Percentiles rank a stretch among this genome's conserved stretches.
Conservation (phyloP, 805 yeast species). For the Saturnispora besseyi region DNA sequence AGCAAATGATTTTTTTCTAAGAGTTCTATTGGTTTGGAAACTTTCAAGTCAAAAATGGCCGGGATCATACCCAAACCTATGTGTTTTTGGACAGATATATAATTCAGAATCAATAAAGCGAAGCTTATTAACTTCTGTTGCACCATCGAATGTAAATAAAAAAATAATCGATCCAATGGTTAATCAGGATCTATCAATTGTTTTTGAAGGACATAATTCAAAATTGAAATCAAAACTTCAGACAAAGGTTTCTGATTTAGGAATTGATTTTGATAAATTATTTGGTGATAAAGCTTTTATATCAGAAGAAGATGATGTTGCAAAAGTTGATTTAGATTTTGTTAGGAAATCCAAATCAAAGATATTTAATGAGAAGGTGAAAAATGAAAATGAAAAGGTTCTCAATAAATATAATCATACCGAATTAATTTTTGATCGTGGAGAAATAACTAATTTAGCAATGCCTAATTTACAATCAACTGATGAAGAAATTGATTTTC, state of each 20-base stretch:
- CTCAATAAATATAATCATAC: neutral
- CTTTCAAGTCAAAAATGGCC: conserved; percentile 43
- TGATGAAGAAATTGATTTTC: neutral
- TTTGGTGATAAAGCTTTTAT: conserved; percentile 21
- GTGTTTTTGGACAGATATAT: conserved; percentile 37
- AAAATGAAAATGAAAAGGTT: neutral
- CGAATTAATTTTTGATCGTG: neutral
- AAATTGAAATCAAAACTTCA: conserved; percentile 1
- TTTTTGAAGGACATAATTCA: neutral
- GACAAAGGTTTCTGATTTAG: conserved; percentile 9
- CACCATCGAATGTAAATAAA: neutral
- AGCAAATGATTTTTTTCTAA: conserved; percentile 19
- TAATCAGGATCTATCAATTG: conserved; percentile 6
- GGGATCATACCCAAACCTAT: conserved; percentile 44
- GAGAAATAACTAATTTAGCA: neutral
- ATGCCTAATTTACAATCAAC: neutral
- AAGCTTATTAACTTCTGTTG: conserved; percentile 12
- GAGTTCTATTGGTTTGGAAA: conserved; percentile 26
- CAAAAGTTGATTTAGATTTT: conserved; percentile 10
- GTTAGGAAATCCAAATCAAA: neutral
- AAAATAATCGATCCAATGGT: conserved; percentile 3
- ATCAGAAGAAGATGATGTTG: conserved; percentile 12
- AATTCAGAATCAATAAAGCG: conserved; percentile 24
- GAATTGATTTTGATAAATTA: conserved; percentile 18
- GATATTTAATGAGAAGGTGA: neutral